Evolutionary conservation across 148 eudicot species (phyloP).

Genomic region (Cornus kousa): DNA sequence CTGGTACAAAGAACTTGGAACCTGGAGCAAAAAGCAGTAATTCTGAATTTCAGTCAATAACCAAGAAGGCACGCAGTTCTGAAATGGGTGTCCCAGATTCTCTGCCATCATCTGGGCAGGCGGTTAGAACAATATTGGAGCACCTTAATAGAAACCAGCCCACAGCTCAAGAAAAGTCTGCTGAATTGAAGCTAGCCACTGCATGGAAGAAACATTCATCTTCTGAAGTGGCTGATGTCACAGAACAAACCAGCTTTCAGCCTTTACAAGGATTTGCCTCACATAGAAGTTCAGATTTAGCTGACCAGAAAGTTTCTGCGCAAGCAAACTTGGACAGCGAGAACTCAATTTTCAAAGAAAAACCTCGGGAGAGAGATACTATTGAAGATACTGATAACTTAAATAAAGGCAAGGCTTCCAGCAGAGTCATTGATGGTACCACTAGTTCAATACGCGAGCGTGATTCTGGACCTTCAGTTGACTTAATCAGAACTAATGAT

Average conservation of each 20-base stretch:
- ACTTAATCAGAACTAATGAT: conserved; percentile 24
- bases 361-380: conserved; percentile 25
- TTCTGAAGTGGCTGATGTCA: conserved; percentile 22
- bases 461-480: conserved; percentile 21
- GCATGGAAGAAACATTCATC: conserved; percentile 46
- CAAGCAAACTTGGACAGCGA: conserved; percentile 27
- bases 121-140: conserved; percentile 69
- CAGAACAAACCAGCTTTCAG: conserved; percentile 17
- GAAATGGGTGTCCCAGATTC: conserved; percentile 27
- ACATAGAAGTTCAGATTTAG: conserved; percentile 8
- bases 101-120: conserved; percentile 50
- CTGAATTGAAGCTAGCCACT: conserved; percentile 63
- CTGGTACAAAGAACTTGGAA: conserved; percentile 31
- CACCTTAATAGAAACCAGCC: conserved; percentile 65
- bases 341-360: conserved; percentile 16
- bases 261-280: conserved; percentile 21
- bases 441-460: conserved; percentile 10
- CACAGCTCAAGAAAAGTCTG: conserved; percentile 59
- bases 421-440: conserved; percentile 14
- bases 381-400: conserved; percentile 23
- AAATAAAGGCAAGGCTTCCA: conserved; percentile 39
- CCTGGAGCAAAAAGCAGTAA: conserved; percentile 31
- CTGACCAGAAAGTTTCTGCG: conserved; percentile 4
- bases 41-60: conserved; percentile 21
- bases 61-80: conserved; percentile 23